Evolutionary conservation across 345 rosid species (phyloP).

Genomic region (Passiflora organensis): DNA sequence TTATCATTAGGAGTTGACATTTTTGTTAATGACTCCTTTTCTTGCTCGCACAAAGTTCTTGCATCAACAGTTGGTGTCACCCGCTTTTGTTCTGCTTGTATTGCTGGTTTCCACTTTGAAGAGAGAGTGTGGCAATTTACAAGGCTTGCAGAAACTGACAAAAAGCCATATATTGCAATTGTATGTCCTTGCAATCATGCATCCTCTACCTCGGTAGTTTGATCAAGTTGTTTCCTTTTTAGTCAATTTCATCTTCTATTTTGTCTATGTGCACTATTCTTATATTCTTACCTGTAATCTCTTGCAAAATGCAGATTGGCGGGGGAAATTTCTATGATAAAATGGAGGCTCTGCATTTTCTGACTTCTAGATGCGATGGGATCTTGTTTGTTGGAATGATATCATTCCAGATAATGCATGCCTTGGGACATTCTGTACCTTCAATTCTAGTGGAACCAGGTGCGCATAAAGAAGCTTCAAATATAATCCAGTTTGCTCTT

Average conservation of each 20-base stretch:
- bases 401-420: slow-evolving; percentile 58
- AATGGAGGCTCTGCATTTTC: slow-evolving; percentile 49
- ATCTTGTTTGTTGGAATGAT: slow-evolving; percentile 56
- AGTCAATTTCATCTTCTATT: background rate
- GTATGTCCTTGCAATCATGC: slow-evolving; percentile 31
- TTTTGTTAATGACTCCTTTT: slow-evolving; percentile 60
- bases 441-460: slow-evolving; percentile 38
- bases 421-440: slow-evolving; percentile 42
- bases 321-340: slow-evolving; percentile 51
- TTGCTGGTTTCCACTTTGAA: slow-evolving; percentile 66
- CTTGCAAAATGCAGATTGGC: slow-evolving; percentile 47
- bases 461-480: slow-evolving; percentile 39
- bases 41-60: slow-evolving; percentile 51
- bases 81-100: slow-evolving; percentile 40
- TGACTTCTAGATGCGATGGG: slow-evolving; percentile 60
- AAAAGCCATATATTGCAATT: slow-evolving; percentile 51
- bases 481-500: slow-evolving; percentile 40
- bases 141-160: slow-evolving; percentile 29
- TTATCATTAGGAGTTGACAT: slow-evolving; percentile 57
- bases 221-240: background rate
- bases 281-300: slow-evolving; percentile 14
- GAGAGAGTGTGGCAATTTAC: slow-evolving; percentile 38
- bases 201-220: background rate
- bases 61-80: slow-evolving; percentile 63
- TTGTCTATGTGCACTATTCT: slow-evolving; percentile 4